A percentile compares a stretch with the other conserved stretches of the same genome.
phyloP scores from a whole-genome alignment of 2,329 filamentous ascomycete species.

The Trichoderma polysporum region DNA sequence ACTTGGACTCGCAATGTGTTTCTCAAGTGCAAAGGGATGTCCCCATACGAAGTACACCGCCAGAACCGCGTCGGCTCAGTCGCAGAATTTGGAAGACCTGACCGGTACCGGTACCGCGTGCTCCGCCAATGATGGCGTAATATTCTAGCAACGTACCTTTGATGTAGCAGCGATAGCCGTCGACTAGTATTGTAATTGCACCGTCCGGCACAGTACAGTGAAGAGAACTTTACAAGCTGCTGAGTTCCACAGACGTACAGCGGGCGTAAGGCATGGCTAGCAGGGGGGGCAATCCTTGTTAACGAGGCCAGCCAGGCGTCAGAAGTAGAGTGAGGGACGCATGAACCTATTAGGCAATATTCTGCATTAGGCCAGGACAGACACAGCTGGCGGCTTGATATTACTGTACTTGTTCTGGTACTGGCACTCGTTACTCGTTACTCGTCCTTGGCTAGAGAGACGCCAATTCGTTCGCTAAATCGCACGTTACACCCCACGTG shows the following conservation, averaged over 20 bases:
- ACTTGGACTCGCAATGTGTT: background rate
- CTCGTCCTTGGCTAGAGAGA: too few species aligned
- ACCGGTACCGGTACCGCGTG: background rate
- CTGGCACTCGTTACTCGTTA: too few species aligned
- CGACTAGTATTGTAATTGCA: too few species aligned
- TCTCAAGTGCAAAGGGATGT: background rate
- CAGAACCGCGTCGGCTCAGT: background rate
- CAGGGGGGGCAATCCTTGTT: conserved; percentile 4
- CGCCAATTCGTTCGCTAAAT: background rate
- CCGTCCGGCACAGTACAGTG: too few species aligned
- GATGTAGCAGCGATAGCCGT: background rate
- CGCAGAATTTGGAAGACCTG: background rate
- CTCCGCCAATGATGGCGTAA: background rate
- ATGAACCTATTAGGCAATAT: background rate
- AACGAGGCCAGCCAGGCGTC: too few species aligned
- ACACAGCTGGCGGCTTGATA: too few species aligned
- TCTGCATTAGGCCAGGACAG: background rate
- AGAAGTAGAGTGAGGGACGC: background rate
- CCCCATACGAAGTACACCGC: background rate
- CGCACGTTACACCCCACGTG: conserved; percentile 13
- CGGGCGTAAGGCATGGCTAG: conserved; percentile 12
- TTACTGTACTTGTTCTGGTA: too few species aligned
- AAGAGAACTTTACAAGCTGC: too few species aligned
- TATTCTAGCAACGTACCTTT: background rate
- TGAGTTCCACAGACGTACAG: too few species aligned